phyloP scores from a whole-genome alignment of 495 filamentous ascomycete species.

The Penicillium crystallinum region DNA sequence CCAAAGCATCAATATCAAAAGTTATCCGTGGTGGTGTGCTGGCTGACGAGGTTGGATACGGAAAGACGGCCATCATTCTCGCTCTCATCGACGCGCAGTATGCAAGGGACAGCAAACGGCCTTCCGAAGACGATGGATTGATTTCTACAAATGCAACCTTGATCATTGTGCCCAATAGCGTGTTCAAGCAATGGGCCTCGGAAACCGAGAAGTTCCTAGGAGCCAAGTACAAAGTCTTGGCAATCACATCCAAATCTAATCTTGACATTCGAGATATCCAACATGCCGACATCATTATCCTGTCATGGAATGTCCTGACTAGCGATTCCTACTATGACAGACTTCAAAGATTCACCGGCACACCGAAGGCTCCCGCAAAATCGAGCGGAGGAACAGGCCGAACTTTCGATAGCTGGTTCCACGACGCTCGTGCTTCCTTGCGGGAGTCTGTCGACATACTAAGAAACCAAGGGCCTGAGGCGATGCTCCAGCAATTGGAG shows the following conservation, averaged over 20 bases:
- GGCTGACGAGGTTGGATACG: constrained; percentile 74
- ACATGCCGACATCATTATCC: constrained; percentile 53
- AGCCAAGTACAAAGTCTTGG: constrained; percentile 33
- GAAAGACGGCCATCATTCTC: constrained; percentile 73
- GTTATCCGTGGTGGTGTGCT: constrained; percentile 62
- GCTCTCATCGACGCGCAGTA: constrained; percentile 55
- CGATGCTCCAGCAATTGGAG: constrained; percentile 25
- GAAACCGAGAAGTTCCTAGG: constrained; percentile 59
- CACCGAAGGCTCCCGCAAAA: constrained; percentile 35
- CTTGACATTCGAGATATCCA: constrained; percentile 36
- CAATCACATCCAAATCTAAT: constrained; percentile 34
- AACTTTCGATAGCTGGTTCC: constrained; percentile 51
- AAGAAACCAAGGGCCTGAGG: constrained; percentile 15
- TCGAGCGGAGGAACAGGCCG: constrained; percentile 29
- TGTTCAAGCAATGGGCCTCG: constrained; percentile 61
- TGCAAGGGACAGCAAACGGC: constrained; percentile 7
- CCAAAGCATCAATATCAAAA: constrained; percentile 37
- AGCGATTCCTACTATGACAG: constrained; percentile 42
- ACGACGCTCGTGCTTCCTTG: constrained; percentile 35
- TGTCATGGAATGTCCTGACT: constrained; percentile 45
- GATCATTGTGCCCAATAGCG: constrained; percentile 58
- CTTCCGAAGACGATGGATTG: constrained; percentile 18
- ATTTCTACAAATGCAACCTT: constrained; percentile 61
- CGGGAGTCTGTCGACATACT: constrained; percentile 38
- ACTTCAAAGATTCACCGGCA: constrained; percentile 48